Evolutionary conservation across 331 rosid species (phyloP).

Genomic region (Rosa hybrid): DNA sequence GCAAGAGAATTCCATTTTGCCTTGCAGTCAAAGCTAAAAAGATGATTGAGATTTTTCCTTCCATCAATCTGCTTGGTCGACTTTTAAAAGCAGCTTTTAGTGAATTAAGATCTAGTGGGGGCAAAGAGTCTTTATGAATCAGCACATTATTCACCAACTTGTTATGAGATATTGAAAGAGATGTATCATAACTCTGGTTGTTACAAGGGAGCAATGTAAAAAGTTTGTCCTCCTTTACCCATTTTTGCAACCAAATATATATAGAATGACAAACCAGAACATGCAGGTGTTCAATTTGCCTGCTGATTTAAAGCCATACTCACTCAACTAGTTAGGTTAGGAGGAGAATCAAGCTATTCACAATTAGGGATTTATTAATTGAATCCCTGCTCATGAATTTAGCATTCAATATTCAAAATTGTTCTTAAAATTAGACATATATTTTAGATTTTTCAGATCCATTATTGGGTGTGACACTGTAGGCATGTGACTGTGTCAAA

Average conservation of each 20-base stretch:
- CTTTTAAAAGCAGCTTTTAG: slow-evolving; percentile 5
- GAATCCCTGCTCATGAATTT: not conserved
- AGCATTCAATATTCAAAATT: not conserved
- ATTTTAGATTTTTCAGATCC: not conserved
- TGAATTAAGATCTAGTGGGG: not conserved
- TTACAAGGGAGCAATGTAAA: slow-evolving; percentile 27
- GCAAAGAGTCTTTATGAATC: slow-evolving; percentile 15
- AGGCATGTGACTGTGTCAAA: slow-evolving; percentile 5
- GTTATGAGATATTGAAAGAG: slow-evolving; percentile 30
- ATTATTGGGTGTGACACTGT: not conserved
- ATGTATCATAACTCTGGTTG: slow-evolving; percentile 16
- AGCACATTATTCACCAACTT: slow-evolving; percentile 27
- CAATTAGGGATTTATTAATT: not conserved
- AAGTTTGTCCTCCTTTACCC: slow-evolving; percentile 4
- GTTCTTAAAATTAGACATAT: not conserved
- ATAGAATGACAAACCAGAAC: slow-evolving; percentile 2
- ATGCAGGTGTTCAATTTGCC: not conserved
- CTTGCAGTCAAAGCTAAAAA: not conserved
- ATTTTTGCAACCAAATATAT: not conserved
- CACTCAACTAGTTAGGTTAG: not conserved
- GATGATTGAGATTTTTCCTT: not conserved
- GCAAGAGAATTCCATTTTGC: not conserved
- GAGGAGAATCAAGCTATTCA: not conserved
- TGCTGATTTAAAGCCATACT: not conserved
- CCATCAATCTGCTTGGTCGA: not conserved